Conservation (phyloP, 2,329 filamentous ascomycete genomes). For the Zasmidium angulare region DNA sequence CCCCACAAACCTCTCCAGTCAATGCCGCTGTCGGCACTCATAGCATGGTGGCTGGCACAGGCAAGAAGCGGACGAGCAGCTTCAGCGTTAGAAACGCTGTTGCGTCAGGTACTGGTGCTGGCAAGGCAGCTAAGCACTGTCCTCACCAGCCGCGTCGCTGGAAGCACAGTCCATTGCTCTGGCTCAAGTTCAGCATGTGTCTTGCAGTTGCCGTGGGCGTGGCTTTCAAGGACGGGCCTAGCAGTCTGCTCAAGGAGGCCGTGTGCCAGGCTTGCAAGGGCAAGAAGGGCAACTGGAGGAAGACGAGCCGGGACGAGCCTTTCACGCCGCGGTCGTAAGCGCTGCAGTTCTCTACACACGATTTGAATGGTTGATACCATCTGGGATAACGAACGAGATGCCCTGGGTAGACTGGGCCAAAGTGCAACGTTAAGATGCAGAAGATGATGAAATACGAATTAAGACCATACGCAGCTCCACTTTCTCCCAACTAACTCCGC, state of each 20-base stretch:
- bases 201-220: slow-evolving; percentile 50
- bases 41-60: slow-evolving; percentile 22
- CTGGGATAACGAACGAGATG: too few relatives aligned
- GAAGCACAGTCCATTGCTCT: slow-evolving; percentile 40
- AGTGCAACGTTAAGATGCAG: too few relatives aligned
- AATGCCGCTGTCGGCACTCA: slow-evolving; percentile 5
- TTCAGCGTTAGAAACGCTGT: neutral
- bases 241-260: slow-evolving; percentile 35
- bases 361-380: too few relatives aligned
- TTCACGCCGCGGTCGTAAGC: neutral
- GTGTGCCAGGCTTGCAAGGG: slow-evolving; percentile 69
- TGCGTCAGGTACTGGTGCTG: neutral
- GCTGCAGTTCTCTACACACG: neutral
- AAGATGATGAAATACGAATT: too few relatives aligned
- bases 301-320: neutral
- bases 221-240: slow-evolving; percentile 49
- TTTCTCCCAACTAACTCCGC: too few relatives aligned
- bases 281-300: slow-evolving; percentile 3
- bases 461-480: too few relatives aligned
- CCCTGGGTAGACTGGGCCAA: too few relatives aligned
- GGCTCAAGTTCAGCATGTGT: slow-evolving; percentile 50
- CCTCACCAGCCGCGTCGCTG: slow-evolving; percentile 8
- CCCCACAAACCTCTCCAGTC: slow-evolving; percentile 17
- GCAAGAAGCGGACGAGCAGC: slow-evolving; percentile 25
- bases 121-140: neutral